Evolutionary conservation across 129 eudicot genomes (phyloP).

Genomic region (Kitagawia praeruptora): DNA sequence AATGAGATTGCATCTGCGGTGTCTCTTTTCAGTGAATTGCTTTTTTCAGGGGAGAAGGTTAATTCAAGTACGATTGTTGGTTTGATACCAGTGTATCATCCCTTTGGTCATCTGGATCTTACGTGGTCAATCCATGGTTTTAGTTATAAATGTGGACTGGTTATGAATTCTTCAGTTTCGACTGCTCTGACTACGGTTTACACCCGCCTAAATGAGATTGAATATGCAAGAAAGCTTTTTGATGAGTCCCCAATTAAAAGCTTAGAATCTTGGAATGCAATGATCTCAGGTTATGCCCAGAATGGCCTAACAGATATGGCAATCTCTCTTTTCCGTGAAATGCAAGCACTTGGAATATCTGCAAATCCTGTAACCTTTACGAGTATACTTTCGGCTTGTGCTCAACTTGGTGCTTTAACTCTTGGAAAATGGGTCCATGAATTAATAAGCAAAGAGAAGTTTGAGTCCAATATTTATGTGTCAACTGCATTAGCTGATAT

Average conservation of each 20-base stretch:
- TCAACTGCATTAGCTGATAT: slow-evolving; percentile 86
- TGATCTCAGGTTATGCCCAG: slow-evolving; percentile 96
- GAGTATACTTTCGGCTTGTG: slow-evolving; percentile 87
- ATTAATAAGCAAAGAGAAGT: slow-evolving; percentile 43
- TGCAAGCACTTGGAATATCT: slow-evolving; percentile 48
- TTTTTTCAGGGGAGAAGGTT: slow-evolving; percentile 40
- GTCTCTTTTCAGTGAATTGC: slow-evolving; percentile 39
- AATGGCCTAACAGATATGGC: slow-evolving; percentile 78
- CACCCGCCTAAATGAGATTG: slow-evolving; percentile 67
- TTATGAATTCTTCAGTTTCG: slow-evolving; percentile 52
- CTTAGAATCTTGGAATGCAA: slow-evolving; percentile 86
- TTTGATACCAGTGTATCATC: slow-evolving; percentile 62
- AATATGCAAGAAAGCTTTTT: slow-evolving; percentile 54
- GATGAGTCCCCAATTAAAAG: slow-evolving; percentile 68
- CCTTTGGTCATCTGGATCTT: slow-evolving; percentile 64
- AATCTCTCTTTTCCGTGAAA: slow-evolving; percentile 61
- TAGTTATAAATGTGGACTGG: slow-evolving; percentile 44
- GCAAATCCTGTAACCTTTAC: slow-evolving; percentile 90
- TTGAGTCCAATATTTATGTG: slow-evolving; percentile 56
- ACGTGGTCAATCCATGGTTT: slow-evolving; percentile 56
- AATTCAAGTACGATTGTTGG: slow-evolving; percentile 77
- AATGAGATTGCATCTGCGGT: slow-evolving; percentile 41
- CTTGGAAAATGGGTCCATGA: slow-evolving; percentile 89
- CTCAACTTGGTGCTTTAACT: slow-evolving; percentile 83
- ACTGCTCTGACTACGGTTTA: slow-evolving; percentile 85